A percentile compares a stretch with the other conserved stretches of the same genome.
phyloP scores from a whole-genome alignment of 2,329 filamentous ascomycete species.

The Penicillium vulpinum region DNA sequence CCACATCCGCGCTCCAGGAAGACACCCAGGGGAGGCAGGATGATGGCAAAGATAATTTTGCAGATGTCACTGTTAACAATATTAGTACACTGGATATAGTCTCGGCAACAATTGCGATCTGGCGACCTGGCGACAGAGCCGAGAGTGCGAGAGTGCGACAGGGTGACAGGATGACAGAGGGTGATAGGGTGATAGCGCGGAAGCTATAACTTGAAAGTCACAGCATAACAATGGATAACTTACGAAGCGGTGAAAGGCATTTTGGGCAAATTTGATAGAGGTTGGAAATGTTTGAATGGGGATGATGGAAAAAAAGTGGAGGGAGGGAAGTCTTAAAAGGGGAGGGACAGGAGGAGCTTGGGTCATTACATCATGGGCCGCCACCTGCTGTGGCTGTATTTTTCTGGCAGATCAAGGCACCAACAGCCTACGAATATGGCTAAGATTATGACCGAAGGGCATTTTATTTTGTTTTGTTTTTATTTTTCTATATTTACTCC shows the following conservation, averaged over 20 bases:
- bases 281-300: not conserved
- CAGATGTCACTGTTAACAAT: slow-evolving; percentile 62
- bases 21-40: slow-evolving; percentile 87
- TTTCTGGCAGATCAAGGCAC: not conserved
- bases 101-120: too few relatives aligned
- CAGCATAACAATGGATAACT: slow-evolving; percentile 33
- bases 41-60: slow-evolving; percentile 84
- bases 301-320: slow-evolving; percentile 4
- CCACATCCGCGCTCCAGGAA: slow-evolving; percentile 92
- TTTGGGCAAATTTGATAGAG: slow-evolving; percentile 30
- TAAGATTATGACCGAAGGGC: not conserved
- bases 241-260: slow-evolving; percentile 55
- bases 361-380: slow-evolving; percentile 37
- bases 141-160: not conserved
- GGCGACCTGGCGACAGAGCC: not conserved
- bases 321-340: slow-evolving; percentile 39
- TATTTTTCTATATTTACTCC: too few relatives aligned
- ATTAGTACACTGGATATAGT: slow-evolving; percentile 4
- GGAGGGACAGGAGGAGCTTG: slow-evolving; percentile 55
- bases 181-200: not conserved
- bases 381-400: too few relatives aligned
- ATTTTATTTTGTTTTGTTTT: not conserved
- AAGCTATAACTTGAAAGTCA: not conserved
- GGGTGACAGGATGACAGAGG: not conserved
- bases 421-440: not conserved